Conservation (phyloP, 306 rosid genomes). For the Calophaca sinica region DNA sequence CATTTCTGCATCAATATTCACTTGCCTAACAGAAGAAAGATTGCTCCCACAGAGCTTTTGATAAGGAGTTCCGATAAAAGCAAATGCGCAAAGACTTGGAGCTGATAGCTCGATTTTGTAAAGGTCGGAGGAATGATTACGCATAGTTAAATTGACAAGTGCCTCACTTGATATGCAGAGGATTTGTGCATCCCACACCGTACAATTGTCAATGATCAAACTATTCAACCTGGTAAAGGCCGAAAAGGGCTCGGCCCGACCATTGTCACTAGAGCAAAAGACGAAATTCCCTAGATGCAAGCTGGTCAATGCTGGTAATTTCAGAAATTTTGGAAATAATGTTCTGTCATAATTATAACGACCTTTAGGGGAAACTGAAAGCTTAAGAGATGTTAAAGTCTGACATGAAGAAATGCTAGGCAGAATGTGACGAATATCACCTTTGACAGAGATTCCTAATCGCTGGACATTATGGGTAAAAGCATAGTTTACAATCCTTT, state of each 20-base stretch:
- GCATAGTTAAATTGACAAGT: slow-evolving; percentile 34
- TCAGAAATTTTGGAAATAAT: slow-evolving; percentile 13
- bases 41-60: slow-evolving; percentile 30
- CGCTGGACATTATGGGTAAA: slow-evolving; percentile 32
- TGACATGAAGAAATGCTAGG: slow-evolving; percentile 22
- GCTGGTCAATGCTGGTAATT: slow-evolving; percentile 20
- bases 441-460: slow-evolving; percentile 2
- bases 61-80: slow-evolving; percentile 20
- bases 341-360: not conserved
- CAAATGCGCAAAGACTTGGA: slow-evolving; percentile 27
- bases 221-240: slow-evolving; percentile 10
- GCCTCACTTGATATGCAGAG: slow-evolving; percentile 33
- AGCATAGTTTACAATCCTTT: slow-evolving; percentile 28
- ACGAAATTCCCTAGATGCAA: slow-evolving; percentile 32
- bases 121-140: not conserved
- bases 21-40: slow-evolving; percentile 38
- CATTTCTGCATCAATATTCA: slow-evolving; percentile 34
- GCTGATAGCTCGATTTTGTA: slow-evolving; percentile 38
- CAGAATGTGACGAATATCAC: slow-evolving; percentile 8
- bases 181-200: slow-evolving; percentile 1
- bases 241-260: slow-evolving; percentile 18
- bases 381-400: slow-evolving; percentile 33
- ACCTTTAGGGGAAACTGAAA: slow-evolving; percentile 4
- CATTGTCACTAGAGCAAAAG: slow-evolving; percentile 1
- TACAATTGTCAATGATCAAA: slow-evolving; percentile 36